Evolutionary conservation across 163 green algal species (phyloP).

Genomic region (Smithsoniella earleae): DNA sequence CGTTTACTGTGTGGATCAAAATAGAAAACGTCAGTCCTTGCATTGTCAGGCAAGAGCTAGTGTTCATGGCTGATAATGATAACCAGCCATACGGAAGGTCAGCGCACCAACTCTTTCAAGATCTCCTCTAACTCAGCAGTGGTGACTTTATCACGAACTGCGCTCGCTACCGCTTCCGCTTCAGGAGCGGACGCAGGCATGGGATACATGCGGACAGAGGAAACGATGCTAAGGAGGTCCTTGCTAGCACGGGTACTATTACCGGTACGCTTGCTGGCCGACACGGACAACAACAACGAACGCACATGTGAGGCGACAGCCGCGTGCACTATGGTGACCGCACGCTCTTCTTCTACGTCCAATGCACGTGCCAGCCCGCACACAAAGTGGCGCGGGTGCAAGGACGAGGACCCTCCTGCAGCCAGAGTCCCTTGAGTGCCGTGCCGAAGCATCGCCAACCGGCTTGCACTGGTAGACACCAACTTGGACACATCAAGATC

Average conservation of each 20-base stretch:
- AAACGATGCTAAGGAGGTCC: not conserved
- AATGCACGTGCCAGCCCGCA: conserved; percentile 6
- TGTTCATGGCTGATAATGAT: not conserved
- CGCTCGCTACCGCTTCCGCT: not conserved
- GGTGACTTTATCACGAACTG: conserved; percentile 1
- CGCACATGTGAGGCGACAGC: not conserved
- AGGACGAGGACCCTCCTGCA: not conserved
- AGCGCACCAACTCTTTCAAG: conserved; percentile 10
- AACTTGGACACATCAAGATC: not conserved
- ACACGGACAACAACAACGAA: not conserved
- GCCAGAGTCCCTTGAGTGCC: not conserved
- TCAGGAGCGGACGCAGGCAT: not conserved
- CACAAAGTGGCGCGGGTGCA: conserved; percentile 7
- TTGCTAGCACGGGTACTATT: not conserved
- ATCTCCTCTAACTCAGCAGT: not conserved
- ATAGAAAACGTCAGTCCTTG: not conserved
- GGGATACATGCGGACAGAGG: not conserved
- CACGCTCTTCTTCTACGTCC: not conserved
- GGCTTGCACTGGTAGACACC: not conserved
- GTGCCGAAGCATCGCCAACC: not conserved
- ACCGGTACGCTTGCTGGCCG: conserved; percentile 1
- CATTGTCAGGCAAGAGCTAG: not conserved
- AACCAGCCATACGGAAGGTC: not conserved
- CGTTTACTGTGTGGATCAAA: not conserved
- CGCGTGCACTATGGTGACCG: conserved; percentile 1